Conservation (phyloP, 331 rosid genomes). For the Acacia pycnantha region DNA sequence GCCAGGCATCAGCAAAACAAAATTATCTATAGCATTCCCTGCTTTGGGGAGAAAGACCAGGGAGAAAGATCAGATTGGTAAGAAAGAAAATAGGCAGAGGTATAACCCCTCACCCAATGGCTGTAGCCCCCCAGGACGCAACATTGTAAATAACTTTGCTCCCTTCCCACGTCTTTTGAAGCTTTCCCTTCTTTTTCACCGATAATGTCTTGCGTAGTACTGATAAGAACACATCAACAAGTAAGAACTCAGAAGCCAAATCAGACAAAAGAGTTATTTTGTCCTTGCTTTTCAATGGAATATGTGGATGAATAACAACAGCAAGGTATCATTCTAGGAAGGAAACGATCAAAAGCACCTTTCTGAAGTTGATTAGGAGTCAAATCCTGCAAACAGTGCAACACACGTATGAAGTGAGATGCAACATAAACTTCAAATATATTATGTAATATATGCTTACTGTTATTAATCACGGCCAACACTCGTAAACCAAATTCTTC, state of each 20-base stretch:
- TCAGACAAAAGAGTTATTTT: background rate
- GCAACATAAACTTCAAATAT: slow-evolving; percentile 5
- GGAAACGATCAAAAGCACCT: slow-evolving; percentile 45
- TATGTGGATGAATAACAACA: background rate
- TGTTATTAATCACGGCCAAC: slow-evolving; percentile 10
- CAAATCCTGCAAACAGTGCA: slow-evolving; percentile 69
- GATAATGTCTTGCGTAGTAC: slow-evolving; percentile 85
- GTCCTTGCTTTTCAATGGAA: background rate
- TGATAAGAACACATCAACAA: slow-evolving; percentile 26
- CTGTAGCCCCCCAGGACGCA: slow-evolving; percentile 95
- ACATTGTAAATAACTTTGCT: slow-evolving; percentile 88
- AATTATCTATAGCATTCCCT: background rate
- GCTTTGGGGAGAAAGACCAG: background rate
- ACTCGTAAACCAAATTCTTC: slow-evolving; percentile 7
- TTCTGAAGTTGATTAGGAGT: slow-evolving; percentile 80
- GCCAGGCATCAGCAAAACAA: background rate
- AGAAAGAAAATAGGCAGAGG: background rate
- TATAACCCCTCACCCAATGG: slow-evolving; percentile 60
- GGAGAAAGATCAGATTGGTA: background rate
- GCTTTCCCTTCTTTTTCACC: slow-evolving; percentile 80
- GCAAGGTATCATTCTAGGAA: slow-evolving; percentile 1
- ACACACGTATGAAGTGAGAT: slow-evolving; percentile 19
- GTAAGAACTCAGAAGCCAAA: slow-evolving; percentile 22
- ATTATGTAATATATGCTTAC: background rate
- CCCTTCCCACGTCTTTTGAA: slow-evolving; percentile 89